Conservation (phyloP, 306 rosid species). For the Mimosa bimucronata region DNA sequence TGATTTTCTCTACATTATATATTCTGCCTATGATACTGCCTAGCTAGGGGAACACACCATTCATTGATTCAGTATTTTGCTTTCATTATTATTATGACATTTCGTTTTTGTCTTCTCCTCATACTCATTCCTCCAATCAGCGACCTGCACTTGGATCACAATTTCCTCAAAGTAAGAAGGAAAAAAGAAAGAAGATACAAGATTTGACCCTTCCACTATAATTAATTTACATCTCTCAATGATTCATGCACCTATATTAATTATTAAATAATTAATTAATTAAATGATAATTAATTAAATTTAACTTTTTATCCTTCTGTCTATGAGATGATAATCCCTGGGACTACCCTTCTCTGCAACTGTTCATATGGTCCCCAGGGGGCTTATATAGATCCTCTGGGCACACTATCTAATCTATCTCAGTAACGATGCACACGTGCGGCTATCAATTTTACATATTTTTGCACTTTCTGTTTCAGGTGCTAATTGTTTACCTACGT, state of each 20-base stretch:
- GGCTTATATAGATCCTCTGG: constrained; percentile 33
- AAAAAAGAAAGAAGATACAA: constrained; percentile 24
- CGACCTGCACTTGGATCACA: constrained; percentile 36
- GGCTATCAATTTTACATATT: constrained; percentile 40
- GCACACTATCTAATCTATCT: constrained; percentile 27
- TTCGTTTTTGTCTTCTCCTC: constrained; percentile 43
- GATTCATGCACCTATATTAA: constrained; percentile 7
- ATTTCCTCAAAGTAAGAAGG: constrained; percentile 33
- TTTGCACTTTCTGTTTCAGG: constrained; percentile 52
- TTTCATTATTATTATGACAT: constrained; percentile 32
- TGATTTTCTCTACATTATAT: not conserved
- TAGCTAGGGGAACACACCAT: constrained; percentile 12
- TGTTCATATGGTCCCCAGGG: constrained; percentile 51
- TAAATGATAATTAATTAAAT: not conserved
- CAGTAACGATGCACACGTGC: constrained; percentile 57
- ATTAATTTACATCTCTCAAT: not conserved
- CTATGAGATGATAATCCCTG: not conserved
- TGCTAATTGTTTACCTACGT: not conserved
- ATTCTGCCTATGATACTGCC: not conserved
- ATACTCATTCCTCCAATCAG: constrained; percentile 33
- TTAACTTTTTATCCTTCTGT: not conserved
- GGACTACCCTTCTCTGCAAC: constrained; percentile 10
- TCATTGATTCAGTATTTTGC: constrained; percentile 29
- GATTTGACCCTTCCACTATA: constrained; percentile 37
- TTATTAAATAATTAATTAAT: not conserved